Percentiles rank a stretch among this genome's conserved stretches.
phyloP scores from a whole-genome alignment of 2,329 filamentous ascomycete genomes.

The Sporothrix dimorphospora region DNA sequence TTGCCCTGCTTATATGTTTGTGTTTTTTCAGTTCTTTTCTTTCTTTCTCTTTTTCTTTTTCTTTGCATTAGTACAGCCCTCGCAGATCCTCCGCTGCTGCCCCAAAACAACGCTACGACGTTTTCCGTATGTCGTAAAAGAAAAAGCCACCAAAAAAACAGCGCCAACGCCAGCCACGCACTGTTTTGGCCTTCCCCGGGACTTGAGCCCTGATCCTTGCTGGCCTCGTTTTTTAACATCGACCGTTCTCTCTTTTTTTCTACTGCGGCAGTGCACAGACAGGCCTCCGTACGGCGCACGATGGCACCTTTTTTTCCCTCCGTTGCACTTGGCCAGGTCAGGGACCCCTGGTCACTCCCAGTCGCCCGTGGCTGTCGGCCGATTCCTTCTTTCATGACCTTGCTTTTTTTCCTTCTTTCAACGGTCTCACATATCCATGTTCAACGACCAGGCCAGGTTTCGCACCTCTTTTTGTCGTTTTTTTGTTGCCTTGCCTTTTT shows the following conservation, averaged over 20 bases:
- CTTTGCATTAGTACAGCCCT: background rate
- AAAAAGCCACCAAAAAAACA: background rate
- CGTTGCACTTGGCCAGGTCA: too few relatives aligned
- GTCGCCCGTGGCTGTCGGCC: background rate
- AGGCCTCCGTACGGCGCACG: background rate
- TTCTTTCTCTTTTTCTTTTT: background rate
- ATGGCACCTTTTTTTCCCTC: background rate
- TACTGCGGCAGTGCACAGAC: background rate
- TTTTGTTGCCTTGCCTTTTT: background rate
- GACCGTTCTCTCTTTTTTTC: too few relatives aligned
- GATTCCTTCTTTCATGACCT: background rate
- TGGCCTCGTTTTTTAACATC: background rate
- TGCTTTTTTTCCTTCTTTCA: background rate
- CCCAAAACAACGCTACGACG: slow-evolving; percentile 2
- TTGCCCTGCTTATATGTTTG: background rate
- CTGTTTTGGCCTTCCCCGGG: background rate
- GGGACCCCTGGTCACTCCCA: too few relatives aligned
- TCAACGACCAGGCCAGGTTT: background rate
- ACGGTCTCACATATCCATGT: background rate
- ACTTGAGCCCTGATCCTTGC: slow-evolving; percentile 23
- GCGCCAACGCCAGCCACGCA: background rate
- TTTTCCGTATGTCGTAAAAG: slow-evolving; percentile 18
- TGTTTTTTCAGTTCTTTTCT: too few relatives aligned
- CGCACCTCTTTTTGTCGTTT: background rate
- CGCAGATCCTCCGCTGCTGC: background rate